Percentiles rank a stretch among this genome's conserved stretches.
Conservation (phyloP, 768 basidiomycete species). For the Lactifluus echinatus region DNA sequence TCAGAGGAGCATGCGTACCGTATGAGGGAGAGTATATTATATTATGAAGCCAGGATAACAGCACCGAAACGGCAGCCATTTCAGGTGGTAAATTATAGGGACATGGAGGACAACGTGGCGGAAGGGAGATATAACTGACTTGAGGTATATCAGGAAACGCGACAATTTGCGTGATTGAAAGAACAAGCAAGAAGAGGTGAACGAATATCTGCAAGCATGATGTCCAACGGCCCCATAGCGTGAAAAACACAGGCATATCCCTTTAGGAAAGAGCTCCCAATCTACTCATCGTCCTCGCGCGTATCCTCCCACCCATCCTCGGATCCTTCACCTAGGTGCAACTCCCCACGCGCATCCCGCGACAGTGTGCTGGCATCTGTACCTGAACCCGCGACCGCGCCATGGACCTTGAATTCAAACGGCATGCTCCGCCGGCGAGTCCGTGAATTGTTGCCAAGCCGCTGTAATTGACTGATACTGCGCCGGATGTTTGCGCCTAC, state of each 20-base stretch:
- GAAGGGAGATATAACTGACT: not conserved
- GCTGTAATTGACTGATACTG: conserved; percentile 9
- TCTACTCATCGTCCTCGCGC: not conserved
- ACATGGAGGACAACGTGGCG: not conserved
- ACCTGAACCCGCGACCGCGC: not conserved
- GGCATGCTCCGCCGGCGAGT: conserved; percentile 2
- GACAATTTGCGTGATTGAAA: not conserved
- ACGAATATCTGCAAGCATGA: not conserved
- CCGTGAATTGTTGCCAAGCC: conserved; percentile 2
- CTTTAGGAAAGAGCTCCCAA: not conserved
- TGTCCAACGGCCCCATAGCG: not conserved
- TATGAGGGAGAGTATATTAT: not conserved
- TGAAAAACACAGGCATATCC: not conserved
- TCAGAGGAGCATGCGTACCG: not conserved
- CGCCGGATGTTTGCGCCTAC: conserved; percentile 7
- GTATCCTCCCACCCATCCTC: conserved; percentile 5
- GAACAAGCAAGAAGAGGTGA: not conserved
- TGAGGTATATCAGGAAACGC: not conserved
- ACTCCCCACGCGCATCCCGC: not conserved
- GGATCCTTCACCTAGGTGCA: not conserved
- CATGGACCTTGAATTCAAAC: not conserved
- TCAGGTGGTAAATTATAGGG: no score
- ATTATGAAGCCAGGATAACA: not conserved
- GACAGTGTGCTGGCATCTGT: not conserved
- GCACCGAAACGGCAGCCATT: not conserved